phyloP scores from a whole-genome alignment of 148 eudicot genomes.

The Silene conica region DNA sequence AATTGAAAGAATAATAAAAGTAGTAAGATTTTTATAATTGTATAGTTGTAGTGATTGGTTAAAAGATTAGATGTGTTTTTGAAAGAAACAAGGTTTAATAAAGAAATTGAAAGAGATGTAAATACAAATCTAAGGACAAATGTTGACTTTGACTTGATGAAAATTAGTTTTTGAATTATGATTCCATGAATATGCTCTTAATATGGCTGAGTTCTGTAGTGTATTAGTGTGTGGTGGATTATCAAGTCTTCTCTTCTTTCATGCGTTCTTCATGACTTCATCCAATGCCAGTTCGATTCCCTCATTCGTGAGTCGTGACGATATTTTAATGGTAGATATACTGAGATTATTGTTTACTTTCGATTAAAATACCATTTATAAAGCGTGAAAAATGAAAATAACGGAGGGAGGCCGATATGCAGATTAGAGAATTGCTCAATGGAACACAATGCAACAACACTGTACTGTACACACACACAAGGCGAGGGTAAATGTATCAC shows the following conservation, averaged over 20 bases:
- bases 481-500: too few relatives aligned
- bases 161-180: neutral
- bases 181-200: slow-evolving; percentile 8
- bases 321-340: too few relatives aligned
- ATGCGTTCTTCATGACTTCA: neutral
- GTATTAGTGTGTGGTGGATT: neutral
- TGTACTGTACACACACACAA: too few relatives aligned
- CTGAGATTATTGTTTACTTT: too few relatives aligned
- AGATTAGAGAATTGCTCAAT: too few relatives aligned
- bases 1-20: too few relatives aligned
- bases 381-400: too few relatives aligned
- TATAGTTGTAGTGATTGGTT: neutral
- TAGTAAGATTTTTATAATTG: neutral
- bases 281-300: neutral
- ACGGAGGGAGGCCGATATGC: too few relatives aligned
- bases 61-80: too few relatives aligned
- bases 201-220: too few relatives aligned
- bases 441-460: too few relatives aligned
- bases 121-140: neutral
- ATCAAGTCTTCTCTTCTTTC: neutral
- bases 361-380: too few relatives aligned
- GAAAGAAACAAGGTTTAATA: neutral
- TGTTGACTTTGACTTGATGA: slow-evolving; percentile 17
- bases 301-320: neutral
- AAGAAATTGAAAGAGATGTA: neutral